phyloP scores from a whole-genome alignment of 768 basidiomycete species.

The Suillus paluster region DNA sequence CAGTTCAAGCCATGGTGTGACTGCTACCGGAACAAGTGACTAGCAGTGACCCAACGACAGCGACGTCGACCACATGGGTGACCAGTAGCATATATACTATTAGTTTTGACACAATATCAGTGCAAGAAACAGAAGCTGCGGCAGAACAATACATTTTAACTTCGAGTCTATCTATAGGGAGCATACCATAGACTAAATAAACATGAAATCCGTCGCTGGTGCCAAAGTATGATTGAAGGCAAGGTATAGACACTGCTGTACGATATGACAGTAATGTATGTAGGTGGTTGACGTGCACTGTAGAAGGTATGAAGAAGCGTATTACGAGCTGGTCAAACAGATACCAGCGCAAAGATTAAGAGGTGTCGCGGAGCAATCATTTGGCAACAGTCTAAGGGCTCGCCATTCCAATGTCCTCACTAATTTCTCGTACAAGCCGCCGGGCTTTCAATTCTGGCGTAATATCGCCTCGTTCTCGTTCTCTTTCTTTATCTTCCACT shows the following conservation, averaged over 20 bases:
- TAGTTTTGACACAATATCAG: no score
- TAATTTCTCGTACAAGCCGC: constrained; percentile 31
- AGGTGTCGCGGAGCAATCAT: background rate
- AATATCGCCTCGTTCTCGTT: constrained; percentile 36
- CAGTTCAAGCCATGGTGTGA: no score
- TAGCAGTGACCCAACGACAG: no score
- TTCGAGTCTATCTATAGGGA: background rate
- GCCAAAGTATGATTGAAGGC: constrained; percentile 3
- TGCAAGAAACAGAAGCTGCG: no score
- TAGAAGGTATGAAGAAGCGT: constrained; percentile 27
- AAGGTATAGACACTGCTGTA: constrained; percentile 38
- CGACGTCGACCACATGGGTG: no score
- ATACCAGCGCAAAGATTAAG: constrained; percentile 2
- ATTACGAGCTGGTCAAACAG: constrained; percentile 28
- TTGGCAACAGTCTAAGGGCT: constrained; percentile 25
- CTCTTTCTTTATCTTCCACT: constrained; percentile 13
- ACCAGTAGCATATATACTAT: no score
- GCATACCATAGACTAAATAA: background rate
- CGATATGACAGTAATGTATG: constrained; percentile 19
- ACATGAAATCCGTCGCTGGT: background rate
- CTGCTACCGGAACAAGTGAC: no score
- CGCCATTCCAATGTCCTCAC: constrained; percentile 36
- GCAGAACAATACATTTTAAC: no score
- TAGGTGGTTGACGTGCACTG: constrained; percentile 16
- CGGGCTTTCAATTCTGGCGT: constrained; percentile 38